Percentiles rank a stretch among this genome's conserved stretches.
Evolutionary conservation across 352 stramenopile species (phyloP).

Genomic region (Pythium phragmitis): DNA sequence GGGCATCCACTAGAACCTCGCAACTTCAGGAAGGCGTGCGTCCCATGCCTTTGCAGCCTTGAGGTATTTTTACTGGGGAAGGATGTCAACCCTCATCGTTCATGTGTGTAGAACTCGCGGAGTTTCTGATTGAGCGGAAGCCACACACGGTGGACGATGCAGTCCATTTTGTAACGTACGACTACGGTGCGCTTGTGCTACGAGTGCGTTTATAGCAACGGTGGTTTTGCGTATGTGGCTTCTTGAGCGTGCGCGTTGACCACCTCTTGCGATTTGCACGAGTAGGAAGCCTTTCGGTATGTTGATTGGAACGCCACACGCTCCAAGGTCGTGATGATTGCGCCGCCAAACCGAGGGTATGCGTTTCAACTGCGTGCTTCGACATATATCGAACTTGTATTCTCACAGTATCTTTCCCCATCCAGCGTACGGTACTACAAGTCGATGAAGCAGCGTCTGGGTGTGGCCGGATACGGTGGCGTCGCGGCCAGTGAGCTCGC

Average conservation of each 20-base stretch:
- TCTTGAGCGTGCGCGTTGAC: not conserved
- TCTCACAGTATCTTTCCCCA: not conserved
- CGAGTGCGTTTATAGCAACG: conserved; percentile 23
- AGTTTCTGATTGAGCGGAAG: conserved; percentile 59
- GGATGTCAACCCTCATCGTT: not conserved
- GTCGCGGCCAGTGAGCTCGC: conserved; percentile 61
- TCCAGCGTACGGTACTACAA: conserved; percentile 57
- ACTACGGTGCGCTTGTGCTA: conserved; percentile 68
- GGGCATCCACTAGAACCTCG: not conserved
- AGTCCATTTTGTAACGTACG: conserved; percentile 71
- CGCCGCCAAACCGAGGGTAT: conserved; percentile 67
- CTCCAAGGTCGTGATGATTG: conserved; percentile 76
- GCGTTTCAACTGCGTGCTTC: not conserved
- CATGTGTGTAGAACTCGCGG: conserved; percentile 31
- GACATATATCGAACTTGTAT: not conserved
- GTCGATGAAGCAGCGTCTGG: conserved; percentile 57
- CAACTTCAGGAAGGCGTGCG: conserved; percentile 12
- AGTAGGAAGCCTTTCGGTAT: conserved; percentile 71
- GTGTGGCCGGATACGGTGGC: conserved; percentile 52
- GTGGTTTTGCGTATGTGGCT: not conserved
- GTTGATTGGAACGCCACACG: conserved; percentile 73
- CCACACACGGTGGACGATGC: conserved; percentile 54
- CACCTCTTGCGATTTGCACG: not conserved
- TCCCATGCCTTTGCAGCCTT: not conserved
- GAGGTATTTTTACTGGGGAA: not conserved